Percentiles rank a stretch among this genome's conserved stretches.
phyloP scores from a whole-genome alignment of 2,329 filamentous ascomycete genomes.

The Exophiala bonariae region DNA sequence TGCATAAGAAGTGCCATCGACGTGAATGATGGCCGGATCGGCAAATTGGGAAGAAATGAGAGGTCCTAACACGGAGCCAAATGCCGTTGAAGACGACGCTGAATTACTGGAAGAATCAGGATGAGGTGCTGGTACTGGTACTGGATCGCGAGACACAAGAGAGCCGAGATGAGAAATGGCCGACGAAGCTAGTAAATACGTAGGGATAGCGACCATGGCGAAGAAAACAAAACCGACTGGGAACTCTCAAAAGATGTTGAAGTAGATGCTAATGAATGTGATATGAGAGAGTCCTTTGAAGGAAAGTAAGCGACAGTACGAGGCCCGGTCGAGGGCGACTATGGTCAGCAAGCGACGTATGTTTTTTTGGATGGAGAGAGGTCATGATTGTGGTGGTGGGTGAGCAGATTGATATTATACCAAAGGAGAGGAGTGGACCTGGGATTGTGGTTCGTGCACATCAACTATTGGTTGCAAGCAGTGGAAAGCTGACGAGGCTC shows the following conservation, averaged over 20 bases:
- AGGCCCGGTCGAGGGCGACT: conserved; percentile 13
- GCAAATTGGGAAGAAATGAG: conserved; percentile 41
- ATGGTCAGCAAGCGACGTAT: conserved; percentile 16
- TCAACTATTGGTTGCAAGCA: no score
- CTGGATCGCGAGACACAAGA: conserved; percentile 13
- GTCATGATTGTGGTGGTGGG: conserved; percentile 11
- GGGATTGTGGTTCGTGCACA: conserved; percentile 13
- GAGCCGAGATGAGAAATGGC: conserved; percentile 14
- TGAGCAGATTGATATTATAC: conserved; percentile 8
- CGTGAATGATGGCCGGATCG: conserved; percentile 50
- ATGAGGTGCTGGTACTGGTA: conserved; percentile 3
- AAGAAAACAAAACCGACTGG: conserved; percentile 9
- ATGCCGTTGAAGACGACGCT: conserved; percentile 9
- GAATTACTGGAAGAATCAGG: neutral
- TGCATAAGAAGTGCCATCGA: conserved; percentile 56
- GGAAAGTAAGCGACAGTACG: conserved; percentile 7
- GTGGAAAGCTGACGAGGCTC: no score
- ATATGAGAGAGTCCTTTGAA: conserved; percentile 7
- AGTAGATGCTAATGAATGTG: neutral
- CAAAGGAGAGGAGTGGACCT: conserved; percentile 11
- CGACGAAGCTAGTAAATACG: conserved; percentile 22
- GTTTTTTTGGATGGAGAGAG: conserved; percentile 11
- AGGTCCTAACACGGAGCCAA: conserved; percentile 25
- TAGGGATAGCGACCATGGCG: conserved; percentile 25
- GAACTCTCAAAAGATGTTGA: neutral